Evolutionary conservation across 208 protist genomes (phyloP), one percentile per base, ranked within the genome.

Genomic region (Strigomonas culicis): DNA sequence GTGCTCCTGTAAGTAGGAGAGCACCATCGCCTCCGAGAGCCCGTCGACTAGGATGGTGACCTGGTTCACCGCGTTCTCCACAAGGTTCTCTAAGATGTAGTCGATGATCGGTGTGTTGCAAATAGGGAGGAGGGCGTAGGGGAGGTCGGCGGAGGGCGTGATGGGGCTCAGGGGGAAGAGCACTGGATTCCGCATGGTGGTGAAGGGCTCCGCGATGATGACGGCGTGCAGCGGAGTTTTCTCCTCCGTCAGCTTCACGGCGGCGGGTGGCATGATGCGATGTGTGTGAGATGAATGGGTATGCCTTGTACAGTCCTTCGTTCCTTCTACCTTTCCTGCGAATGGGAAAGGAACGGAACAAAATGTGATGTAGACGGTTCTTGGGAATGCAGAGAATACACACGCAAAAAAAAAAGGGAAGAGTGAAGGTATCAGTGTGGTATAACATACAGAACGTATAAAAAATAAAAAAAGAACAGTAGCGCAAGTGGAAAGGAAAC

Each of bases 71-170:
- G 80, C 80, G 59, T 93, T 93, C 63, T 78, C 62, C 2, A 88
- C 74, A 15, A 95, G 65, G 59, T 88, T 92, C 67, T 95, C 86
- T 24, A 95, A 74, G n/a, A 85, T 70, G 70, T 95, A 95, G 66
- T 95, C 84, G 66, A 95, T 92, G 27, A 95, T 44, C 0, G 86
- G 84, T 22, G 86, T 93, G 68, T 95, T 92, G 75, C 86, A 92
- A 8, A 95, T 65, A 2, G 84, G 86, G 56, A 95, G 71, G n/a
- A 95, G 71, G 32, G 90, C 84, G 27, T 82, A 88, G 8, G 90
- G 90, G 4, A 91, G 59, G 10, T 68, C 49, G 19, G 68, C 34
- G 6, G 79, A 80, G 17, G 84, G 88, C 25, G 78, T 64, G n/a
- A 93, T 61, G 62, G 86, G 89, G 30, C 64, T 83, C 30, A 80